Evolutionary conservation across 108 stramenopile species (phyloP), one percentile per base, ranked within the genome.

Genomic region (Skeletonema potamos): DNA sequence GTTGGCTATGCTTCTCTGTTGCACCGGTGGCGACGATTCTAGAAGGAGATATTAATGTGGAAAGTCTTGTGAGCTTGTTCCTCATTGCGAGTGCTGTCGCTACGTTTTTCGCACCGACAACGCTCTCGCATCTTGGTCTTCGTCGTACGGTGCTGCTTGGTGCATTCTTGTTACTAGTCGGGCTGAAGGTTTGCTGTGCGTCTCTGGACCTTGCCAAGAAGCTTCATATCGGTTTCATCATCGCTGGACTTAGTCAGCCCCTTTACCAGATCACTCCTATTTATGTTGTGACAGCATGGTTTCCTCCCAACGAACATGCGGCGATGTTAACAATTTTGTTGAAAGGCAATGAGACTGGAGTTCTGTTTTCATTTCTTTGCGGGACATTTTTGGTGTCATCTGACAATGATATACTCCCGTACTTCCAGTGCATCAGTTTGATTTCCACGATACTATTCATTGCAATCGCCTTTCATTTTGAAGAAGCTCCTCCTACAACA

Each of bases 181-280:
- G 93, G 28, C 87, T 83, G 63, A 76, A 90, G 17, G 66, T 94
- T 15, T 20, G 54, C 17, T 58, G 57, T 51, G 64, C 65, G 1
- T 30, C 60, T 24, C 51, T 87, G n/a, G 83, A 81, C 6, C 76
- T 77, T 20, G 76, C 84, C 30, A 64, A 81, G 29, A 64, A 68
- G 44, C 17, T 87, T 8, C 48, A 22, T 51, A n/a, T 65, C 10
- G 89, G 93, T 32, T 90, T 91, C 57, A 85, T 92, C 46, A 66
- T 91, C 22, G 94, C 88, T 20, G 94, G 94, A 22, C 68, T 89
- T 27, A 83, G 86, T 6, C 89, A 90, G 37, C 94, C 94, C 27
- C 76, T 95, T 10, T 92, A 92, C 73, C 94, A 92, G 73, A 86
- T 86, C 69, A 91, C 91, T 32, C 88, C 91, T n/a, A 70, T 87